Conservation (phyloP, 805 yeast species). For the Ogataea paraovalis region DNA sequence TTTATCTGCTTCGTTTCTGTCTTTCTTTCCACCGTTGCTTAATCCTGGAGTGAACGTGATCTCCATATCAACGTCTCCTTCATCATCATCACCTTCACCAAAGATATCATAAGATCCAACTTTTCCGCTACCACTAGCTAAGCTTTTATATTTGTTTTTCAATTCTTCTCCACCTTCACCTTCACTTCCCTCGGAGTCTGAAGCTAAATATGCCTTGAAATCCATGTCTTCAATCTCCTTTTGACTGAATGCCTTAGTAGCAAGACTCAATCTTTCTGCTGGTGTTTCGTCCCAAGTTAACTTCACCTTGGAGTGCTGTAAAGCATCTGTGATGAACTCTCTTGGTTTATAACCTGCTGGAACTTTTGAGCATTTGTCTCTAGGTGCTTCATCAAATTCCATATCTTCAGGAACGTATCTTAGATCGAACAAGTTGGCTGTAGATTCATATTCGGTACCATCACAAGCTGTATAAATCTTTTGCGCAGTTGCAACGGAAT, state of each 20-base stretch:
- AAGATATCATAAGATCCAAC: conserved; percentile 16
- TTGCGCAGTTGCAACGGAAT: conserved; percentile 64
- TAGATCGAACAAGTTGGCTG: conserved; percentile 90
- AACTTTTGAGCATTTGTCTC: conserved; percentile 66
- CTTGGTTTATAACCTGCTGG: conserved; percentile 80
- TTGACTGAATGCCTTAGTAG: conserved; percentile 79
- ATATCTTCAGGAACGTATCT: conserved; percentile 91
- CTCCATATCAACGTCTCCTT: conserved; percentile 84
- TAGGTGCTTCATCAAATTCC: conserved; percentile 75
- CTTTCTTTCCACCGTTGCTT: conserved; percentile 37
- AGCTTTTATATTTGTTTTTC: conserved; percentile 58
- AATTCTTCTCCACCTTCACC: conserved; percentile 35
- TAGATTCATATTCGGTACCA: conserved; percentile 92
- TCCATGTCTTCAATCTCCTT: conserved; percentile 89
- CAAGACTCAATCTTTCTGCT: conserved; percentile 70
- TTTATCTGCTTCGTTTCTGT: conserved; percentile 34
- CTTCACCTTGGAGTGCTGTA: conserved; percentile 94
- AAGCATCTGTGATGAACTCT: conserved; percentile 85
- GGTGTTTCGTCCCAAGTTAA: conserved; percentile 99
- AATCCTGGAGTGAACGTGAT: conserved; percentile 92
- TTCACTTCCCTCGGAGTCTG: conserved; percentile 58
- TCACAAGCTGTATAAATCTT: conserved; percentile 83
- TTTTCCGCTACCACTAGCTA: conserved; percentile 39
- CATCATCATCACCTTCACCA: conserved; percentile 35
- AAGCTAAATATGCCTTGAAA: conserved; percentile 86